Percentiles rank a stretch among this genome's conserved stretches.
Evolutionary conservation across 768 basidiomycete species (phyloP).

Genomic region (Gautieria morchelliformis): DNA sequence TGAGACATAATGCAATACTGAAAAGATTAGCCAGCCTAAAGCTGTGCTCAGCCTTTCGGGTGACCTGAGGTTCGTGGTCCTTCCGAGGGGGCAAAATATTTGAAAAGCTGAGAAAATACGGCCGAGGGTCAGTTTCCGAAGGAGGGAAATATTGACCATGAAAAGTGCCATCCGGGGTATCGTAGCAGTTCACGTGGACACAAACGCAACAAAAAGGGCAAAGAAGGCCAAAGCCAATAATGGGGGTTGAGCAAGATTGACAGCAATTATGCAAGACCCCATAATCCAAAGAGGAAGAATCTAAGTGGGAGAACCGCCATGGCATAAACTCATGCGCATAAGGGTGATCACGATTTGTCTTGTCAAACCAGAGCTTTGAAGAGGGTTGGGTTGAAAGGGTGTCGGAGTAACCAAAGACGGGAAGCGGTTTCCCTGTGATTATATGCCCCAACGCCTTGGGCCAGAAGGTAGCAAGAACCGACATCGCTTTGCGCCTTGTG

Average conservation of each 20-base stretch:
- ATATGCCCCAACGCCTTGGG: slow-evolving; percentile 62
- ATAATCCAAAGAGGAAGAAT: slow-evolving; percentile 21
- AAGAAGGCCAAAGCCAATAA: slow-evolving; percentile 60
- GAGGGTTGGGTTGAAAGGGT: slow-evolving; percentile 13
- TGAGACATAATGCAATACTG: slow-evolving; percentile 59
- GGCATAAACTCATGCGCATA: slow-evolving; percentile 58
- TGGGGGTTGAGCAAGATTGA: slow-evolving; percentile 39
- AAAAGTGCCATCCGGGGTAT: slow-evolving; percentile 54
- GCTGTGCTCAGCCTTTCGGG: slow-evolving; percentile 32
- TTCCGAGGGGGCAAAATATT: slow-evolving; percentile 28
- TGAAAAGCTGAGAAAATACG: slow-evolving; percentile 57
- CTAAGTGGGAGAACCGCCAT: slow-evolving; percentile 43
- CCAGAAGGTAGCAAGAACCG: slow-evolving; percentile 53
- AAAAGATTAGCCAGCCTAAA: slow-evolving; percentile 60
- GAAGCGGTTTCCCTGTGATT: slow-evolving; percentile 44
- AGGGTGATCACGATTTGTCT: slow-evolving; percentile 22
- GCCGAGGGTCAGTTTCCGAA: slow-evolving; percentile 27
- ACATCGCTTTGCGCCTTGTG: slow-evolving; percentile 46
- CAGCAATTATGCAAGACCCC: slow-evolving; percentile 36
- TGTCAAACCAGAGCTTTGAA: neutral
- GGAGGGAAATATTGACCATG: slow-evolving; percentile 36
- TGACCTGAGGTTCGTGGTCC: slow-evolving; percentile 11
- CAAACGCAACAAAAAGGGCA: slow-evolving; percentile 63
- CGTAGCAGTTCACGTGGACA: slow-evolving; percentile 75
- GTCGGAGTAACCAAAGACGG: slow-evolving; percentile 25